Evolutionary conservation across 78 protist genomes (phyloP).

Genomic region (Dictyostelium citrinum): DNA sequence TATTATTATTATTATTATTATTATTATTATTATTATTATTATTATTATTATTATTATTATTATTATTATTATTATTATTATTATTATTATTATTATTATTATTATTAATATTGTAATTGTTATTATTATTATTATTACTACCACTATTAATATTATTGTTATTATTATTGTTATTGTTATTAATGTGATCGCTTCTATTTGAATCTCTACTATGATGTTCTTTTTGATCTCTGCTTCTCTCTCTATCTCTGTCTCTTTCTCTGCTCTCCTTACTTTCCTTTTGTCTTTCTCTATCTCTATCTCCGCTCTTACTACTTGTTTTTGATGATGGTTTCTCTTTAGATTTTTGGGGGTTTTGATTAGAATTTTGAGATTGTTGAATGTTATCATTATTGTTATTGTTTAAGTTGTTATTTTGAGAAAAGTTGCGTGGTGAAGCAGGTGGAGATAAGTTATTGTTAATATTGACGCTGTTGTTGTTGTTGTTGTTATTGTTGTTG

Average conservation of each 20-base stretch:
- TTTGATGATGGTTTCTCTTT: not conserved
- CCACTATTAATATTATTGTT: not conserved
- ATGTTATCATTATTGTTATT: not conserved
- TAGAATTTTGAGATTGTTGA: not conserved
- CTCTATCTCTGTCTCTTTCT: not conserved
- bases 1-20: not conserved
- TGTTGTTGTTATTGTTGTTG: not conserved
- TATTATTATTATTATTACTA: not conserved
- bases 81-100: not conserved
- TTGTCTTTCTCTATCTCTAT: not conserved
- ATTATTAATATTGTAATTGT: not conserved
- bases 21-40: not conserved
- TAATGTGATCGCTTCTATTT: not conserved
- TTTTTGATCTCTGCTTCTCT: conserved; percentile 1
- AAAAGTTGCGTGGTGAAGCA: not conserved
- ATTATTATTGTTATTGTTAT: not conserved
- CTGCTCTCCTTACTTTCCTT: not conserved
- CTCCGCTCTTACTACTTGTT: not conserved
- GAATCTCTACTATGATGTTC: not conserved
- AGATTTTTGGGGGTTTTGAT: not conserved
- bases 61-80: not conserved
- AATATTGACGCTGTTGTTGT: too few species aligned
- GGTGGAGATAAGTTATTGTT: not conserved
- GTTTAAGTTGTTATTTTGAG: not conserved
- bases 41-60: not conserved